Evolutionary conservation across 116 monocot genomes (phyloP).

Genomic region (Trichopus zeylanicus): DNA sequence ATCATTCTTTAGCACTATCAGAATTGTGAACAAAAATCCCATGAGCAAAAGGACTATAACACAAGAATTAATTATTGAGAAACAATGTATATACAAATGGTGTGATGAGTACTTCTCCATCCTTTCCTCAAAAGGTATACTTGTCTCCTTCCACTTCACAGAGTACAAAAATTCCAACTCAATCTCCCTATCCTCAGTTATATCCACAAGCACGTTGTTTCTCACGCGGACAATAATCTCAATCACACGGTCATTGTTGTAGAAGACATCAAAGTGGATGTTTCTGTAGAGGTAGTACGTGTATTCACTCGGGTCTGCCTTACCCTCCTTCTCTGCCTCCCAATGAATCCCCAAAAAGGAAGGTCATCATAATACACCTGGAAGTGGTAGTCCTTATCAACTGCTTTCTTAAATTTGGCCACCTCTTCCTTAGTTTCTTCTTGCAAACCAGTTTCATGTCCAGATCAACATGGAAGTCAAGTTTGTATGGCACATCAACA

Average conservation of each 20-base stretch:
- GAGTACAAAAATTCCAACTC: slow-evolving; percentile 50
- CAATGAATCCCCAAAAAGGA: background rate
- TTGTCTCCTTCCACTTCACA: slow-evolving; percentile 51
- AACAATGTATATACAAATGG: slow-evolving; percentile 42
- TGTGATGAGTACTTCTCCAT: slow-evolving; percentile 65
- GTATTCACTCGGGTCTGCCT: slow-evolving; percentile 19
- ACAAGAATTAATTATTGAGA: slow-evolving; percentile 36
- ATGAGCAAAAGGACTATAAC: slow-evolving; percentile 26
- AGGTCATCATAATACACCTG: slow-evolving; percentile 40
- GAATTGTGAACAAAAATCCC: slow-evolving; percentile 27
- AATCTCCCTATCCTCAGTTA: slow-evolving; percentile 49
- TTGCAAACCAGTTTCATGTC: slow-evolving; percentile 15
- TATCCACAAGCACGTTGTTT: slow-evolving; percentile 35
- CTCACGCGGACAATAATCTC: slow-evolving; percentile 45
- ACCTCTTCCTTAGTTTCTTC: slow-evolving; percentile 19
- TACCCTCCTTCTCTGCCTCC: slow-evolving; percentile 23
- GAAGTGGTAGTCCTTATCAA: slow-evolving; percentile 26
- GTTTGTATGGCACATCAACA: slow-evolving; percentile 27
- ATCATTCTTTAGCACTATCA: slow-evolving; percentile 40
- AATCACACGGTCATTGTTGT: slow-evolving; percentile 54
- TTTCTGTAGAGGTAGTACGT: slow-evolving; percentile 42
- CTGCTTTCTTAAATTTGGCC: slow-evolving; percentile 18
- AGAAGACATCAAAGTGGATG: slow-evolving; percentile 45
- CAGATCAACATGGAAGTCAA: slow-evolving; percentile 15
- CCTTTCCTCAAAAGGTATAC: slow-evolving; percentile 49